These are phyloP conservation scores for Elsinoe fawcettii DNA, from an alignment of 2,329 filamentous ascomycete genomes.

Conservation along the genomic window DNA sequence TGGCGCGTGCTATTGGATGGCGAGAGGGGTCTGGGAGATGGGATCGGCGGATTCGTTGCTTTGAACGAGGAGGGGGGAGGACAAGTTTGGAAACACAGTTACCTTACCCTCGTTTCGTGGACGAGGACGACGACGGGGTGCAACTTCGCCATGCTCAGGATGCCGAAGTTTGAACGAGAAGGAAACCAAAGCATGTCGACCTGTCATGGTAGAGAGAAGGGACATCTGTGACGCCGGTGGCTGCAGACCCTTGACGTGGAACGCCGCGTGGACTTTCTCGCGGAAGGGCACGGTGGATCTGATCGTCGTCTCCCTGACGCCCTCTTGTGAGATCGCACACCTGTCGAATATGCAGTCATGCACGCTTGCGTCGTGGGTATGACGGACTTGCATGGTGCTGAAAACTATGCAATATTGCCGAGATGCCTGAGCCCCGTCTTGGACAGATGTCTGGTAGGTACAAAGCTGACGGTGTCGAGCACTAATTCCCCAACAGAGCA, in stretches of 20 bases:
- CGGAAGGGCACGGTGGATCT: neutral
- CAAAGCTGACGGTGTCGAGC: neutral
- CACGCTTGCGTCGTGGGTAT: neutral
- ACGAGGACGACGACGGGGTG: neutral
- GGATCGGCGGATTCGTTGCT: neutral
- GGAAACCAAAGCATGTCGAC: neutral
- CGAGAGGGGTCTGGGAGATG: neutral
- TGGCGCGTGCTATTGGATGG: constrained; percentile 1
- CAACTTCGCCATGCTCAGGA: neutral
- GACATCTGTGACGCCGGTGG: constrained; percentile 10
- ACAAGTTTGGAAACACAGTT: neutral
- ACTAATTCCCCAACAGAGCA: neutral
- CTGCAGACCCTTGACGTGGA: constrained; percentile 11
- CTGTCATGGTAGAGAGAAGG: neutral
- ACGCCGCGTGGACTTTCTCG: constrained; percentile 11
- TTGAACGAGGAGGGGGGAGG: neutral
- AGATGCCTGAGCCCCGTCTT: neutral
- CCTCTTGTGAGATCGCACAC: constrained; percentile 1
- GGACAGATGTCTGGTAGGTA: neutral
- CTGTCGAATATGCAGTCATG: neutral
- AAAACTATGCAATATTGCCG: neutral
- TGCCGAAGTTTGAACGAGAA: neutral
- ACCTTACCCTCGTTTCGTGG: neutral
- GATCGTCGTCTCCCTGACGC: constrained; percentile 1
- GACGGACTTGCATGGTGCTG: neutral